Conservation (phyloP, 2,329 filamentous ascomycete genomes). For the Alternaria sp. region DNA sequence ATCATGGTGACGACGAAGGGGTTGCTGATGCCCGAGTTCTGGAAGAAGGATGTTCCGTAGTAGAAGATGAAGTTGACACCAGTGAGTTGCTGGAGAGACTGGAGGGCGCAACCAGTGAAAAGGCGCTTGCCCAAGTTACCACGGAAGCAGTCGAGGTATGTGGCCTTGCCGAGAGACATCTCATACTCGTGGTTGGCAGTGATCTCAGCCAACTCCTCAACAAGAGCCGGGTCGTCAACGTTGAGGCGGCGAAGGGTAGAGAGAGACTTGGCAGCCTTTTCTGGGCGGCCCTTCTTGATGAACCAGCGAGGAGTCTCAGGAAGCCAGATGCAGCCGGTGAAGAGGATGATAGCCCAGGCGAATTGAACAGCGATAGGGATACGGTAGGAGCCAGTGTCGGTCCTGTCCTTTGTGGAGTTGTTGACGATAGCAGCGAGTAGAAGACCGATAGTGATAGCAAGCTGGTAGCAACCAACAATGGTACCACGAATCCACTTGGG, state of each 20-base stretch:
- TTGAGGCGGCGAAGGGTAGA: conserved; percentile 67
- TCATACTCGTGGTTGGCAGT: conserved; percentile 78
- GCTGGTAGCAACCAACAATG: conserved; percentile 73
- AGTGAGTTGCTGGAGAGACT: conserved; percentile 79
- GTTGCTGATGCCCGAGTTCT: conserved; percentile 48
- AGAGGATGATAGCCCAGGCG: conserved; percentile 73
- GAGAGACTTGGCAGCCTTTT: conserved; percentile 69
- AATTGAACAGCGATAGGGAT: conserved; percentile 80
- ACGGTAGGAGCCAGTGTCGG: conserved; percentile 70
- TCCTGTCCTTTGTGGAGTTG: conserved; percentile 65
- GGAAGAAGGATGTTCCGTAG: conserved; percentile 51
- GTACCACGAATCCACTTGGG: conserved; percentile 77
- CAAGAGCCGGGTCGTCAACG: conserved; percentile 64
- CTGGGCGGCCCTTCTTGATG: conserved; percentile 67
- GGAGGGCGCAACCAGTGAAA: conserved; percentile 74
- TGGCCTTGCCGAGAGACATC: conserved; percentile 61
- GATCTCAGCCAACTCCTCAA: conserved; percentile 67
- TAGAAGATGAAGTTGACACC: conserved; percentile 56
- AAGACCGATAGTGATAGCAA: conserved; percentile 74
- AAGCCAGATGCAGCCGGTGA: conserved; percentile 65
- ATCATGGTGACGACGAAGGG: conserved; percentile 76
- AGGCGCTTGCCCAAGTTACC: conserved; percentile 65
- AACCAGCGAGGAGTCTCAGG: conserved; percentile 79
- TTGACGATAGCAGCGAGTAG: conserved; percentile 71
- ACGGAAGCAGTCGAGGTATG: conserved; percentile 55